A percentile compares a stretch with the other conserved stretches of the same genome.
Conservation (phyloP, 495 filamentous ascomycete genomes). For the Penicillium canescens region DNA sequence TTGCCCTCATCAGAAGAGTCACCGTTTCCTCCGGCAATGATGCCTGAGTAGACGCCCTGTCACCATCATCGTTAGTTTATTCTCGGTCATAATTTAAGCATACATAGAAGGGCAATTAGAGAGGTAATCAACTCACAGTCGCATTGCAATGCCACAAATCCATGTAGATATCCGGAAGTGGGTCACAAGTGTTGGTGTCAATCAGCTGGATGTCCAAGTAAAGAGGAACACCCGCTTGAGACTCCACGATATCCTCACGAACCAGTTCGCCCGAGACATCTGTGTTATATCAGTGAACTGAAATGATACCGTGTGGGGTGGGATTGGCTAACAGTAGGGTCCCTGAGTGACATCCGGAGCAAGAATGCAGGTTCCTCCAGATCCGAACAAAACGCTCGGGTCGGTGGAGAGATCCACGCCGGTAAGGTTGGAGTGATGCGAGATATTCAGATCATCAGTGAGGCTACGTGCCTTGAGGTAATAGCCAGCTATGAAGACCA, state of each 20-base stretch:
- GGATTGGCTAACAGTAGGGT: slow-evolving; percentile 46
- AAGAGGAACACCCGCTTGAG: slow-evolving; percentile 54
- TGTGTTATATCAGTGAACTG: background rate
- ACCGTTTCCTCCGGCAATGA: slow-evolving; percentile 54
- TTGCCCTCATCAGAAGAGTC: slow-evolving; percentile 33
- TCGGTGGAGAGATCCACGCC: slow-evolving; percentile 50
- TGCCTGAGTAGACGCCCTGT: slow-evolving; percentile 58
- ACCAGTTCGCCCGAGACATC: slow-evolving; percentile 53
- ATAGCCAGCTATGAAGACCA: slow-evolving; percentile 6
- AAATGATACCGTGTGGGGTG: background rate
- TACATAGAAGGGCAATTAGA: too few species aligned
- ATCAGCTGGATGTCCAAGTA: slow-evolving; percentile 62
- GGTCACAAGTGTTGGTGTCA: slow-evolving; percentile 57
- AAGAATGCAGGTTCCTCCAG: slow-evolving; percentile 56
- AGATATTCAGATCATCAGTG: slow-evolving; percentile 37
- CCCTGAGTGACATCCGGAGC: slow-evolving; percentile 58
- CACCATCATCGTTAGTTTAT: background rate
- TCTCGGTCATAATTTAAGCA: background rate
- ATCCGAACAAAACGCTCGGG: slow-evolving; percentile 49
- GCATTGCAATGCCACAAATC: slow-evolving; percentile 62
- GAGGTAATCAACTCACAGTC: slow-evolving; percentile 18
- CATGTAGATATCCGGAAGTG: slow-evolving; percentile 54
- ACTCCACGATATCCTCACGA: slow-evolving; percentile 56
- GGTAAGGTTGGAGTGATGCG: slow-evolving; percentile 44
- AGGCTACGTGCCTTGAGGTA: slow-evolving; percentile 44